A percentile compares a stretch with the other conserved stretches of the same genome.
Evolutionary conservation across 2,329 filamentous ascomycete genomes (phyloP).

Genomic region (Ceratocystis cacaofunesta): DNA sequence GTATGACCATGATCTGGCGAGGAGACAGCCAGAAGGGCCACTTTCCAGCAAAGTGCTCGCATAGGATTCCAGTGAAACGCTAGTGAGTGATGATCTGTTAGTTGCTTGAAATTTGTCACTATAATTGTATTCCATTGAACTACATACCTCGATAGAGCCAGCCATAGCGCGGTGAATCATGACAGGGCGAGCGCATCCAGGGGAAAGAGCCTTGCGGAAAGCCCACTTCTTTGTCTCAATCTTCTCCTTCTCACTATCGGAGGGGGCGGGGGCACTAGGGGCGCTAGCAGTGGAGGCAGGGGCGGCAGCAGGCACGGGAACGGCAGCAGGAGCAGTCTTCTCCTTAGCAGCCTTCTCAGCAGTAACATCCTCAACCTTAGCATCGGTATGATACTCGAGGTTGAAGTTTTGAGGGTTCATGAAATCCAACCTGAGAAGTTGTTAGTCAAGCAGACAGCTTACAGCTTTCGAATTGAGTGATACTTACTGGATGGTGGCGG

Average conservation of each 20-base stretch:
- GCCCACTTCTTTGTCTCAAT: slow-evolving; percentile 26
- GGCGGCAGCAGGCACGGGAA: slow-evolving; percentile 22
- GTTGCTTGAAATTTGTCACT: not conserved
- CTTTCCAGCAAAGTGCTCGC: slow-evolving; percentile 73
- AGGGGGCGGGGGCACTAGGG: slow-evolving; percentile 20
- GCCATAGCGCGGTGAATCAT: slow-evolving; percentile 80
- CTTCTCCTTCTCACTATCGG: slow-evolving; percentile 31
- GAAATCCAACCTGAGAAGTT: slow-evolving; percentile 50
- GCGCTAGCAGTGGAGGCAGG: slow-evolving; percentile 18
- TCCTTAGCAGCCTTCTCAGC: slow-evolving; percentile 19
- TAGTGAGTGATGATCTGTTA: slow-evolving; percentile 23
- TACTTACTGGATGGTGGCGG: slow-evolving; percentile 69
- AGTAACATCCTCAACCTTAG: slow-evolving; percentile 28
- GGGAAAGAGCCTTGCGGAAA: slow-evolving; percentile 37
- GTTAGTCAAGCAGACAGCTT: not conserved
- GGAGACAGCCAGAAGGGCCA: slow-evolving; percentile 84
- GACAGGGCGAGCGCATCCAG: slow-evolving; percentile 63
- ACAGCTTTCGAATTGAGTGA: not conserved
- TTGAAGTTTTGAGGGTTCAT: slow-evolving; percentile 57
- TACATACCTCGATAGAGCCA: slow-evolving; percentile 37
- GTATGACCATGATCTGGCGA: slow-evolving; percentile 61
- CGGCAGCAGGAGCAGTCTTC: slow-evolving; percentile 22
- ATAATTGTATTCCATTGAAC: not conserved
- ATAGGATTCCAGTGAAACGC: slow-evolving; percentile 57
- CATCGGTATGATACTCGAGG: slow-evolving; percentile 68